Base-by-base conservation (phyloP, 2,329 filamentous ascomycete species). In the Colletotrichum trifolii region DNA sequence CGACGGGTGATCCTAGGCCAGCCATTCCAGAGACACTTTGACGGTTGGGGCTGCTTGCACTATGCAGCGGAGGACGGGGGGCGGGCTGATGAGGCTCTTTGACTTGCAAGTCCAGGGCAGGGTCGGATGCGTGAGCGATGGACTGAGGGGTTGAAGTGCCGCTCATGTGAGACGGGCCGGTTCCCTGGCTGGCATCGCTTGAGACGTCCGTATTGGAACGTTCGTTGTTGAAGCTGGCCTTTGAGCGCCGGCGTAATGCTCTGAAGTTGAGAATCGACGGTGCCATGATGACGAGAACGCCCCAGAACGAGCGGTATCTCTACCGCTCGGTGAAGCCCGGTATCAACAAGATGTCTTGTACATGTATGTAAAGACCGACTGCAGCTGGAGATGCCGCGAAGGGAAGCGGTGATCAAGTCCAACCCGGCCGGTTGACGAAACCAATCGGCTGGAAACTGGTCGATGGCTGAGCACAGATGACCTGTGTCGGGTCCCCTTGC, bases 131-230 rank as follows among this genome's bases (percentile, higher is more conserved):
- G 50, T 88, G 85, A 69, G 88, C 83, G 53, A 91, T 84, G n/a
- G 90, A 91, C 0, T 92, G 91, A 42, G 92, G 91, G 53, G 93
- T 94, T 48, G 90, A 81, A 53, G 90, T 90, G 72, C 89, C 92
- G 74, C 85, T 91, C 11, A 87, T 88, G 42, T 87, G 86, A 10
- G 87, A 88, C 39, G 87, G 86, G 56, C 87, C 83, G 38, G 86
- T 88, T 70, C 84, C 85, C 71, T 87, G 83, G 73, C 83, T 85
- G 67, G 84, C 85, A 73, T 88, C 87, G 75, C 86, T 89, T 50
- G 86, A 87, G 8, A 84, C 84, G 71, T 90, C 87, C 42, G 65
- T 68, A 52, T 66, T 67, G 54, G 88, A 87, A 67, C 82, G 84
- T 45, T 86, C 85, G 52, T 87, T 89, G 64, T 86, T 88, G 78